These are phyloP conservation scores for Ogataea ramenticola DNA, from an alignment of 805 yeast species.

Conservation along the genomic window DNA sequence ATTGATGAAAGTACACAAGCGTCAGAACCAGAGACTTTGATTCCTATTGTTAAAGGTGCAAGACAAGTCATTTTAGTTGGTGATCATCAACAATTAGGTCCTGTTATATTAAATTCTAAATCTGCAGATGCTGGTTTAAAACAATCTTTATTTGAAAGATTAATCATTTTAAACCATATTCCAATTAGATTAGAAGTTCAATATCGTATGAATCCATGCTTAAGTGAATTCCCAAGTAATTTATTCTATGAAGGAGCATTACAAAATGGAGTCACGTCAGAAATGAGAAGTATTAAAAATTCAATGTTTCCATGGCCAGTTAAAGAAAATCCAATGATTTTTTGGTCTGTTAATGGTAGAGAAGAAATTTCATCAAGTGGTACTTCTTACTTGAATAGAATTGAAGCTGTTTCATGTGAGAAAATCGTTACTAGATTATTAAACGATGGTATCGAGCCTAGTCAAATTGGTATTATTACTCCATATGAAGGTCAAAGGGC, in stretches of 20 bases:
- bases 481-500: constrained; percentile 95
- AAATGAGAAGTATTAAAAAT: constrained; percentile 50
- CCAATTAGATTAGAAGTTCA: constrained; percentile 88
- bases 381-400: constrained; percentile 72
- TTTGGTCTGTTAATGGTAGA: constrained; percentile 84
- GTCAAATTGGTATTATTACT: constrained; percentile 85
- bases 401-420: constrained; percentile 87
- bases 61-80: constrained; percentile 85
- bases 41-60: constrained; percentile 85
- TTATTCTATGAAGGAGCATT: constrained; percentile 89
- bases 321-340: constrained; percentile 83
- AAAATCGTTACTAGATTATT: constrained; percentile 66
- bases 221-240: constrained; percentile 83
- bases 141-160: constrained; percentile 83
- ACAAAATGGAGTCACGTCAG: constrained; percentile 85
- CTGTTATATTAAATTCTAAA: constrained; percentile 71
- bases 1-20: constrained; percentile 95
- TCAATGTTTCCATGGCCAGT: constrained; percentile 90
- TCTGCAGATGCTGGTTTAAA: constrained; percentile 84
- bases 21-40: constrained; percentile 84
- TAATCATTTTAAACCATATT: constrained; percentile 71
- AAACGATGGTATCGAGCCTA: constrained; percentile 69
- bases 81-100: constrained; percentile 94
- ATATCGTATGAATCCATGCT: constrained; percentile 88
- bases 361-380: constrained; percentile 85